phyloP scores from a whole-genome alignment of 2,329 filamentous ascomycete species.

The Cercospora citrullina region DNA sequence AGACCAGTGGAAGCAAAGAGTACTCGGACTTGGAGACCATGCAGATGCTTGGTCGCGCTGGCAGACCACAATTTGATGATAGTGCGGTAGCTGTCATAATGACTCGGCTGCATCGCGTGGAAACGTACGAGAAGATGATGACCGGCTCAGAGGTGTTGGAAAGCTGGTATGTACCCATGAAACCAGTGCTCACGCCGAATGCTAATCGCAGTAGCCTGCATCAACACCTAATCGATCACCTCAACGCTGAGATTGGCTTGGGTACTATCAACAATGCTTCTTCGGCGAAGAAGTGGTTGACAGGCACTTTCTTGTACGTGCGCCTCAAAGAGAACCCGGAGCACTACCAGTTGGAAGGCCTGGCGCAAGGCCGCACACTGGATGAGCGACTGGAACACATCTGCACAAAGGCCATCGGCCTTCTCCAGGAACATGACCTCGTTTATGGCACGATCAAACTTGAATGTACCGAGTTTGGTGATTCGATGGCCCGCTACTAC shows the following conservation, averaged over 20 bases:
- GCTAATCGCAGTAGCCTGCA: constrained; percentile 53
- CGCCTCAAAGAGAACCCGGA: constrained; percentile 69
- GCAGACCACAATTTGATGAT: constrained; percentile 78
- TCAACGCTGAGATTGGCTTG: constrained; percentile 81
- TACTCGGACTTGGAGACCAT: constrained; percentile 82
- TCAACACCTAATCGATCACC: constrained; percentile 74
- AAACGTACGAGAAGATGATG: constrained; percentile 70
- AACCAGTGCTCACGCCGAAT: background rate
- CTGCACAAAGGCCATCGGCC: constrained; percentile 66
- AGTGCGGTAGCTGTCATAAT: constrained; percentile 77
- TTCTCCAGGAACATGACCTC: constrained; percentile 62
- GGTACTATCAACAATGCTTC: constrained; percentile 66
- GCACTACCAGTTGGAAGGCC: constrained; percentile 66
- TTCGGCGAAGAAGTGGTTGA: constrained; percentile 72
- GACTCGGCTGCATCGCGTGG: constrained; percentile 64
- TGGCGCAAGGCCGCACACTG: constrained; percentile 51
- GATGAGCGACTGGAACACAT: constrained; percentile 69
- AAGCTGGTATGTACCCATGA: constrained; percentile 54
- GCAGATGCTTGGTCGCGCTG: constrained; percentile 86
- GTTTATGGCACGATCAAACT: constrained; percentile 55
- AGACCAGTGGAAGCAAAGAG: constrained; percentile 57
- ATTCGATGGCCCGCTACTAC: constrained; percentile 82
- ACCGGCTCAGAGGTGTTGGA: constrained; percentile 73
- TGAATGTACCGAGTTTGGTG: constrained; percentile 68
- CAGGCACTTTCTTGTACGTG: constrained; percentile 75